Conservation (phyloP, 148 eudicot species). For the Vaccinium darrowii region DNA sequence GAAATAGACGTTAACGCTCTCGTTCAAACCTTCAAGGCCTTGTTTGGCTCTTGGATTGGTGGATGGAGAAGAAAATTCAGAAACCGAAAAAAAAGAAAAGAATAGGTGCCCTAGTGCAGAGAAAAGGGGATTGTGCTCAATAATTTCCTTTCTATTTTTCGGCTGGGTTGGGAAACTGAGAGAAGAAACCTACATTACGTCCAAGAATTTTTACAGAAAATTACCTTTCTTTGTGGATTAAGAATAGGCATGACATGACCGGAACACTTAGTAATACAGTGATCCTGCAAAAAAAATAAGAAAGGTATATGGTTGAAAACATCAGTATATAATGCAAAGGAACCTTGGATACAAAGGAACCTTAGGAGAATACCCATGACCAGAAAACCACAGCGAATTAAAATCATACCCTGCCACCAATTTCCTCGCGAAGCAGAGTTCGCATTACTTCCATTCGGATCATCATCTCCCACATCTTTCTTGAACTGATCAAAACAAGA, state of each 20-base stretch:
- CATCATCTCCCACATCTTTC: slow-evolving; percentile 57
- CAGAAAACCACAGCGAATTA: neutral
- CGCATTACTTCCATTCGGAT: slow-evolving; percentile 37
- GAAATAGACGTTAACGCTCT: neutral
- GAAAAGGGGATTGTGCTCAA: neutral
- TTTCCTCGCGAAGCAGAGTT: slow-evolving; percentile 76
- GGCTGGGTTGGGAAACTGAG: too few species aligned
- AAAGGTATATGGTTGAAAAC: neutral
- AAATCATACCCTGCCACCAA: slow-evolving; percentile 83
- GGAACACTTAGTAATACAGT: slow-evolving; percentile 33
- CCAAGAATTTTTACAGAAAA: neutral
- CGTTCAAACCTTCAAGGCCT: neutral
- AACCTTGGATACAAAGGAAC: neutral
- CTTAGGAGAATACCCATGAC: neutral
- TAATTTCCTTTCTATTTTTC: neutral
- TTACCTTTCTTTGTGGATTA: slow-evolving; percentile 8
- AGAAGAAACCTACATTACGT: too few species aligned
- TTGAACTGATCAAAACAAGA: slow-evolving; percentile 40
- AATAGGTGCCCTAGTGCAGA: too few species aligned
- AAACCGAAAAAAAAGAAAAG: too few species aligned
- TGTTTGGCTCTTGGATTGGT: neutral
- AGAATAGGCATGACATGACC: slow-evolving; percentile 8
- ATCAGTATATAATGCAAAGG: neutral
- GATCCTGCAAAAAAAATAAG: slow-evolving; percentile 31
- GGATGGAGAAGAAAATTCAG: neutral